Base-by-base conservation (phyloP, 129 eudicot species). In the Ambrosia artemisiifolia region DNA sequence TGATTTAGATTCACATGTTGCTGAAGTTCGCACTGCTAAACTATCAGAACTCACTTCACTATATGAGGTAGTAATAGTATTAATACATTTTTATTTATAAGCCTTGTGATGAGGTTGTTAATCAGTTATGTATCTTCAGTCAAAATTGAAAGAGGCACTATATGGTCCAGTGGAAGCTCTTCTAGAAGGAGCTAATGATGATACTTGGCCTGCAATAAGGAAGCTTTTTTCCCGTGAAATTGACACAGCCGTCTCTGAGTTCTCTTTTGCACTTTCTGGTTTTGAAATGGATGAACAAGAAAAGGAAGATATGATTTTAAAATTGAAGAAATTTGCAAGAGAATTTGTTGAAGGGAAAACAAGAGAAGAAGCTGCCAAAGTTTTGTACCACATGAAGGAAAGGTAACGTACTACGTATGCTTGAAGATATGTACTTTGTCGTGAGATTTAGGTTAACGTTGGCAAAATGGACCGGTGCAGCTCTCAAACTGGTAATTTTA, bases 201-300 rank as follows among this genome's bases (percentile, higher is more conserved):
- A 95, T 40, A 90, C 99, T 28, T 95, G 99, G 99, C 97, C 96
- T 30, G 86, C 97, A 71, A 88, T 95, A 81, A 88, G 99, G 73
- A 91, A 83, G 63, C 97, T 95, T 79, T 91, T 95, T 56, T 81
- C 13, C 17, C 92, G 83, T 30, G 99, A 86, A 89, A 86, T 78
- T 60, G 93, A 86, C 75, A 63, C 73, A 57, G 86, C 97, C 16
- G 77, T 88, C 46, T 63, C 88, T 33, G 99, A 88, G 57, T 85
- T 83, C 56, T 75, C 96, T 46, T 78, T 71, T 81, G 88, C 95
- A 35, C 94, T 95, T 75, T 78, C 92, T 77, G 88, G 89, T 69
- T 95, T 86, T 75, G 96, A 95, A 69, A 79, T 95, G 86, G 97
- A 95, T 72, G 91, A 80, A 65, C 63, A 74, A 68, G 84, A 83